Evolutionary conservation across 2,329 filamentous ascomycete species (phyloP).

Genomic region (Aspergillus nomiae): DNA sequence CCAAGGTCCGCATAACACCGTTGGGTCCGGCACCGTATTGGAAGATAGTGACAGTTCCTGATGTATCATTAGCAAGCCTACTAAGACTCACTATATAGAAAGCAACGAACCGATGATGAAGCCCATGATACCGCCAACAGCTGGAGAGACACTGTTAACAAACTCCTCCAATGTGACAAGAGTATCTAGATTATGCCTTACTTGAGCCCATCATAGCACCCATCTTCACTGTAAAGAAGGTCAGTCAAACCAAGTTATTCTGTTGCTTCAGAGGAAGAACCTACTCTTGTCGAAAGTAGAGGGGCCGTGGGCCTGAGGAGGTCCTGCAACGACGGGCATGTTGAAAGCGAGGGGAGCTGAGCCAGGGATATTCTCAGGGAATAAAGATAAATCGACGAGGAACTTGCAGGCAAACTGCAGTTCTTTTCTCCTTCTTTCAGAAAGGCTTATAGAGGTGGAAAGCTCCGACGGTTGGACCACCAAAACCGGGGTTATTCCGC

Average conservation of each 20-base stretch:
- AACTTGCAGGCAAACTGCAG: conserved; percentile 3
- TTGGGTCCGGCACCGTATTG: conserved; percentile 91
- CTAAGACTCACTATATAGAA: not conserved
- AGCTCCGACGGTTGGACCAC: not conserved
- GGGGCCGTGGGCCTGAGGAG: conserved; percentile 57
- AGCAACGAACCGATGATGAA: conserved; percentile 83
- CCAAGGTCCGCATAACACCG: conserved; percentile 89
- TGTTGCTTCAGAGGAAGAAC: conserved; percentile 22
- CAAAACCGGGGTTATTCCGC: conserved; percentile 3
- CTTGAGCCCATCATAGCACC: conserved; percentile 97
- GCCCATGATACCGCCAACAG: conserved; percentile 92
- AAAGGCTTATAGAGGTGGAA: not conserved
- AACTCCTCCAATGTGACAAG: not conserved
- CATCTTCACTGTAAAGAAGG: conserved; percentile 76
- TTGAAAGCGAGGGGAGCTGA: conserved; percentile 17
- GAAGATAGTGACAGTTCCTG: conserved; percentile 91
- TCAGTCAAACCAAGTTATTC: conserved; percentile 26
- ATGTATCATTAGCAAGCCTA: conserved; percentile 8
- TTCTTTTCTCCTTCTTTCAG: conserved; percentile 2
- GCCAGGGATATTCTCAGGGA: not conserved
- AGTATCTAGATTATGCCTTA: conserved; percentile 57
- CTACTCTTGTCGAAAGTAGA: conserved; percentile 72
- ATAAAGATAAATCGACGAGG: not conserved
- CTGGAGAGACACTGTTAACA: conserved; percentile 49
- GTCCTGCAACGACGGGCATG: conserved; percentile 61